A percentile compares a stretch with the other conserved stretches of the same genome.
phyloP scores from a whole-genome alignment of 805 yeast species.

The Yamadazyma nakazawae region DNA sequence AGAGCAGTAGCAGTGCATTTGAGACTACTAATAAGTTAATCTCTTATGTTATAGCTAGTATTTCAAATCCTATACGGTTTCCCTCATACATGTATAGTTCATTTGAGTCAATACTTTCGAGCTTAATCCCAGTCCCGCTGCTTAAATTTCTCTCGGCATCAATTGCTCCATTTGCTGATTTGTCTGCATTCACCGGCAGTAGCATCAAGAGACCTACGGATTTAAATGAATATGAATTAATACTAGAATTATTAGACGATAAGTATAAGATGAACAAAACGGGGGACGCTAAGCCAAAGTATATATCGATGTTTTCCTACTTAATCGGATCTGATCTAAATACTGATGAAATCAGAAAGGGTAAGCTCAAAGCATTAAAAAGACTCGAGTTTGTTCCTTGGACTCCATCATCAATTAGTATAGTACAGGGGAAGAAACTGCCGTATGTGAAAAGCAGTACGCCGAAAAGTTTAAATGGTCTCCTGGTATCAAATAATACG shows the following conservation, averaged over 20 bases:
- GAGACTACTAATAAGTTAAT: slow-evolving; percentile 82
- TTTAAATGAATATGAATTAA: slow-evolving; percentile 79
- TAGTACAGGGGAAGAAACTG: slow-evolving; percentile 73
- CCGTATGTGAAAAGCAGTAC: slow-evolving; percentile 46
- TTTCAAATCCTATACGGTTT: slow-evolving; percentile 84
- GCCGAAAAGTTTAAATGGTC: slow-evolving; percentile 56
- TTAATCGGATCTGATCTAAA: slow-evolving; percentile 59
- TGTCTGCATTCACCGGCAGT: slow-evolving; percentile 36
- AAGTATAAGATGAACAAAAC: slow-evolving; percentile 67
- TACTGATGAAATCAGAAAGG: slow-evolving; percentile 70
- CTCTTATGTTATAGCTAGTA: slow-evolving; percentile 76
- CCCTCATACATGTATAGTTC: slow-evolving; percentile 92
- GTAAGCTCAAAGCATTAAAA: slow-evolving; percentile 58
- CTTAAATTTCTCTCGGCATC: slow-evolving; percentile 47
- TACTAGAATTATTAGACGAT: slow-evolving; percentile 77
- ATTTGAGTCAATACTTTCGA: slow-evolving; percentile 72
- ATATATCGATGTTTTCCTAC: slow-evolving; percentile 69
- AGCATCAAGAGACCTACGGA: slow-evolving; percentile 36
- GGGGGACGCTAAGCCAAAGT: slow-evolving; percentile 37
- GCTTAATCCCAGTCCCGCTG: slow-evolving; percentile 81
- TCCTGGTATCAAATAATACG: slow-evolving; percentile 81
- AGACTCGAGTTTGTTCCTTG: slow-evolving; percentile 80
- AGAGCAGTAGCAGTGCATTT: slow-evolving; percentile 51
- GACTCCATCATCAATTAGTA: slow-evolving; percentile 75
- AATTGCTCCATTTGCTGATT: slow-evolving; percentile 44